Evolutionary conservation across 2,329 filamentous ascomycete genomes (phyloP).

Genomic region (Zarea fungicola): DNA sequence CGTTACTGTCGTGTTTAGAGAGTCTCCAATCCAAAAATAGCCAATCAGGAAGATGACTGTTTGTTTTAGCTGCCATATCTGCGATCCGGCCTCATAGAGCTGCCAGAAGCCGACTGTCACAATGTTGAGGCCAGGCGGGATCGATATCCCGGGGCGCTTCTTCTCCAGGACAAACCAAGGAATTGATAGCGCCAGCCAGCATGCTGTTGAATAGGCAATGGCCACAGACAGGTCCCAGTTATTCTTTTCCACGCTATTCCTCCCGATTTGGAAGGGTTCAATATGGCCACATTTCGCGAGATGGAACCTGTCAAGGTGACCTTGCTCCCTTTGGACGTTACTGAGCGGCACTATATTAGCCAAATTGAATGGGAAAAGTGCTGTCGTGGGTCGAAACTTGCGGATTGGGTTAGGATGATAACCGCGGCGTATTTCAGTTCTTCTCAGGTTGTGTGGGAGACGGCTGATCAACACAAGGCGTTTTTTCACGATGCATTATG

Average conservation of each 20-base stretch:
- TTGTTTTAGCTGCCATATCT: conserved; percentile 61
- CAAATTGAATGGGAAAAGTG: too few species aligned
- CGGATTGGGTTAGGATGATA: too few species aligned
- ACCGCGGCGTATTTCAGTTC: too few species aligned
- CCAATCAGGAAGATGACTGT: conserved; percentile 59
- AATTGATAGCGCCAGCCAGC: conserved; percentile 58
- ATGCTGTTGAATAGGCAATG: conserved; percentile 58
- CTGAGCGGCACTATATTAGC: too few species aligned
- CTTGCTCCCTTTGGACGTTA: too few species aligned
- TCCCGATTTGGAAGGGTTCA: too few species aligned
- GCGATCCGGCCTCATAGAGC: conserved; percentile 48
- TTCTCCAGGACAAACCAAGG: conserved; percentile 65
- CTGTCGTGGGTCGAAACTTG: too few species aligned
- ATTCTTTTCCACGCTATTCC: conserved; percentile 32
- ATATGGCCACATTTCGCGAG: too few species aligned
- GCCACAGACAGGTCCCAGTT: conserved; percentile 61
- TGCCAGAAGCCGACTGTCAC: conserved; percentile 58
- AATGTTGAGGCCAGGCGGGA: conserved; percentile 36
- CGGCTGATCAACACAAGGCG: too few species aligned
- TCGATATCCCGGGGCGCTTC: conserved; percentile 49
- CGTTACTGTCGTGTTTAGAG: conserved; percentile 66
- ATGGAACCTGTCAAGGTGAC: too few species aligned
- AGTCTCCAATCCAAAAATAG: conserved; percentile 65
- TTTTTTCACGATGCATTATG: too few species aligned
- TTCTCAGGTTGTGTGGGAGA: too few species aligned